Evolutionary conservation across 1,284 basidiomycete genomes (phyloP).

Genomic region (Leccinum angustisporum): DNA sequence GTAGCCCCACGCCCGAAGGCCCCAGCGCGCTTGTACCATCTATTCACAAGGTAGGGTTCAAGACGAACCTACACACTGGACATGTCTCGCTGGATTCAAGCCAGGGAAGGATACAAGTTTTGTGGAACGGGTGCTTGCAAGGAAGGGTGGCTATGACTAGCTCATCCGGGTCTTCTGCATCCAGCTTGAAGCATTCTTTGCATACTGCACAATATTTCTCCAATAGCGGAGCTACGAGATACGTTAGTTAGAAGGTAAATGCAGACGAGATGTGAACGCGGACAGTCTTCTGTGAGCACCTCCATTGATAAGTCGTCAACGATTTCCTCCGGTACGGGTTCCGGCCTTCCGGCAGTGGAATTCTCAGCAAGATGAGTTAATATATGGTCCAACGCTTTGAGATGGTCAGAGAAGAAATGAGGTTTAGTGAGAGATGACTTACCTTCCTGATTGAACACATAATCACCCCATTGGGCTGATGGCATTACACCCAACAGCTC

Average conservation of each 20-base stretch:
- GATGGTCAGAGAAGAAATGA: slow-evolving; percentile 8
- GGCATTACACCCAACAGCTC: background rate
- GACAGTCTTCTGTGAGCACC: slow-evolving; percentile 61
- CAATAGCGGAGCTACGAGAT: slow-evolving; percentile 47
- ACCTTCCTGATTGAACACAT: slow-evolving; percentile 83
- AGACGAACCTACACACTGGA: slow-evolving; percentile 73
- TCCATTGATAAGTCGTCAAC: slow-evolving; percentile 61
- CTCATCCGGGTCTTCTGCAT: slow-evolving; percentile 69
- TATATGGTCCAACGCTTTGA: slow-evolving; percentile 71
- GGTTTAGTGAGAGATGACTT: slow-evolving; percentile 8
- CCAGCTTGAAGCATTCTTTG: slow-evolving; percentile 71
- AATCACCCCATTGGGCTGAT: slow-evolving; percentile 65
- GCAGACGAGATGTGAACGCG: slow-evolving; percentile 27
- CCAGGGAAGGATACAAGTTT: slow-evolving; percentile 81
- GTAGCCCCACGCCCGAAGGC: no score
- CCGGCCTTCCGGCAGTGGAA: slow-evolving; percentile 62
- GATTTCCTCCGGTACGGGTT: slow-evolving; percentile 73
- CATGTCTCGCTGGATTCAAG: slow-evolving; percentile 81
- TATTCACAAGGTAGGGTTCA: background rate
- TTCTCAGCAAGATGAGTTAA: slow-evolving; percentile 77
- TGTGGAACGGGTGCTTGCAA: slow-evolving; percentile 80
- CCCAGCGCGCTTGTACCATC: background rate
- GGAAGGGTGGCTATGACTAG: slow-evolving; percentile 69
- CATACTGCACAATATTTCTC: slow-evolving; percentile 77
- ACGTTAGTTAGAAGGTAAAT: slow-evolving; percentile 8